Conservation (phyloP, 1,284 basidiomycete genomes). For the Sporisorium scitamineum region DNA sequence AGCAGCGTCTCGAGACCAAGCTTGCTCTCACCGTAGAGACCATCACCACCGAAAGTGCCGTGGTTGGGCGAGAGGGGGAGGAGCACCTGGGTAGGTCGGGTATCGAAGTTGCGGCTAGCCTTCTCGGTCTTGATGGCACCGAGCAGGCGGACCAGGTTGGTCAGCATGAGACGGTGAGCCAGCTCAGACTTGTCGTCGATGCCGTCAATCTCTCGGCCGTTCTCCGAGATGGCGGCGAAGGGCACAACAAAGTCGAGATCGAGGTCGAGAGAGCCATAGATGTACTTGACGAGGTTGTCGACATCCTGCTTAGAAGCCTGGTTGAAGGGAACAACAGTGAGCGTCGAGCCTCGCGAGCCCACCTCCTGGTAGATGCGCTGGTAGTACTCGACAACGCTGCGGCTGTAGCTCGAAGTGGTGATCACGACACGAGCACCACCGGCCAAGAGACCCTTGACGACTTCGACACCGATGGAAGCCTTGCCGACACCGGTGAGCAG, state of each 20-base stretch:
- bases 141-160: slow-evolving; percentile 91
- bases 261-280: slow-evolving; percentile 91
- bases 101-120: slow-evolving; percentile 93
- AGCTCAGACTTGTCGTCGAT: slow-evolving; percentile 97
- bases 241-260: slow-evolving; percentile 98
- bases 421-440: slow-evolving; percentile 96
- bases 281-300: slow-evolving; percentile 92
- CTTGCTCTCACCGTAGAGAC: slow-evolving; percentile 97
- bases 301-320: slow-evolving; percentile 98
- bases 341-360: slow-evolving; percentile 91
- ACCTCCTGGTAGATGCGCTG: slow-evolving; percentile 96
- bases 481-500: slow-evolving; percentile 97
- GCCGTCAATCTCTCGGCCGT: slow-evolving; percentile 95
- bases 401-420: slow-evolving; percentile 78
- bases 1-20: slow-evolving; percentile 97
- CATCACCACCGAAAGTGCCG: slow-evolving; percentile 96
- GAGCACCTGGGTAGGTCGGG: slow-evolving; percentile 96
- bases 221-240: slow-evolving; percentile 97
- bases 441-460: slow-evolving; percentile 93
- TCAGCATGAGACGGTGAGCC: slow-evolving; percentile 85
- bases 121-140: slow-evolving; percentile 98
- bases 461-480: slow-evolving; percentile 96
- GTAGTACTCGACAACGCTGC: slow-evolving; percentile 93
- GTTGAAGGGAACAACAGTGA: slow-evolving; percentile 98
- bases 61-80: slow-evolving; percentile 97